Evolutionary conservation across 2,329 filamentous ascomycete species (phyloP).

Genomic region (Alternaria atra): DNA sequence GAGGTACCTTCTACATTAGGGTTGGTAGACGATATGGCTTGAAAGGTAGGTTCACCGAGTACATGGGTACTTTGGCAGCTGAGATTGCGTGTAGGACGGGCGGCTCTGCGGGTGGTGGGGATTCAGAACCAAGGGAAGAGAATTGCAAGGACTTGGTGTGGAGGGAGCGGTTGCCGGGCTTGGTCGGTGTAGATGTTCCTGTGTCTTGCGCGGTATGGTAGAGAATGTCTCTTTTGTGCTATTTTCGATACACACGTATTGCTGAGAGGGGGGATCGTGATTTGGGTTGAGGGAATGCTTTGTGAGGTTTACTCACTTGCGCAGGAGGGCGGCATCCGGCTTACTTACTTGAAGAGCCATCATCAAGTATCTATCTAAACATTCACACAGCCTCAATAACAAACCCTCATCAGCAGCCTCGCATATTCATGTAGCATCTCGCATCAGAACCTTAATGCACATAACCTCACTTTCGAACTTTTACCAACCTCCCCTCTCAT

Average conservation of each 20-base stretch:
- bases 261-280: background rate
- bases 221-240: background rate
- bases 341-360: background rate
- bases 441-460: background rate
- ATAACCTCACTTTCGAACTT: background rate
- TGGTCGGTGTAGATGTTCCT: background rate
- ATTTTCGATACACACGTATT: background rate
- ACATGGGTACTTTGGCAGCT: constrained; percentile 4
- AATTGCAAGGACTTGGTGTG: constrained; percentile 8
- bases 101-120: constrained; percentile 41
- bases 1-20: constrained; percentile 4
- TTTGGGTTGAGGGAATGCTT: background rate
- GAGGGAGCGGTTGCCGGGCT: background rate
- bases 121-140: background rate
- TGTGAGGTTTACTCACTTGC: background rate
- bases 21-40: background rate
- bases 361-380: background rate
- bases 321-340: background rate
- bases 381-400: background rate
- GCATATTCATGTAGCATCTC: background rate
- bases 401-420: background rate
- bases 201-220: background rate
- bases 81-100: constrained; percentile 28
- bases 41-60: background rate
- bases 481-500: background rate